Evolutionary conservation across 345 rosid genomes (phyloP).

Genomic region (Citrus inodora): DNA sequence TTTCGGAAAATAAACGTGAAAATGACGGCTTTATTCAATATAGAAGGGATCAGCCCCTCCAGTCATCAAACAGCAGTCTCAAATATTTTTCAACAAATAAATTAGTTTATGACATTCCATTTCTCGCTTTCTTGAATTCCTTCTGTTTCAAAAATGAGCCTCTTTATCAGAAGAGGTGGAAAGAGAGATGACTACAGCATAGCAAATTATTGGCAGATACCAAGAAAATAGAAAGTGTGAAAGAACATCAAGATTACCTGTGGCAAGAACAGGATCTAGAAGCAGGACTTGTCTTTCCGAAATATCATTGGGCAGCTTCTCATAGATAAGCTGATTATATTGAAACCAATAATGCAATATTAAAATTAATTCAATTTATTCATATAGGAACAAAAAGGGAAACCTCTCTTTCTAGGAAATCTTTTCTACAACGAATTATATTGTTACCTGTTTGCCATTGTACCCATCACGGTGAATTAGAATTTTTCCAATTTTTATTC

Average conservation of each 20-base stretch:
- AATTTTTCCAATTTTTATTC: slow-evolving; percentile 95
- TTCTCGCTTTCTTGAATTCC: not conserved
- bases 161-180: not conserved
- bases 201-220: not conserved
- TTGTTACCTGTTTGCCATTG: slow-evolving; percentile 76
- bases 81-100: not conserved
- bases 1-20: not conserved
- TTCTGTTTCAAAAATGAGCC: not conserved
- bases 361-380: not conserved
- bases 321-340: slow-evolving; percentile 76
- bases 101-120: not conserved
- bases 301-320: slow-evolving; percentile 96
- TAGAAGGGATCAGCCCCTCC: not conserved
- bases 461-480: slow-evolving; percentile 95
- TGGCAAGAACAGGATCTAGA: slow-evolving; percentile 91
- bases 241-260: slow-evolving; percentile 43
- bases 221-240: not conserved
- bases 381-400: not conserved
- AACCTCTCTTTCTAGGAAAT: not conserved
- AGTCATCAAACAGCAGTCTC: not conserved
- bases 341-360: not conserved
- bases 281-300: slow-evolving; percentile 93
- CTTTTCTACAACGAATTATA: not conserved
- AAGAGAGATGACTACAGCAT: not conserved
- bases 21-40: not conserved